These are phyloP conservation scores for Solanum lycopersicoides DNA, from an alignment of 257 asterid species.

Conservation along the genomic window DNA sequence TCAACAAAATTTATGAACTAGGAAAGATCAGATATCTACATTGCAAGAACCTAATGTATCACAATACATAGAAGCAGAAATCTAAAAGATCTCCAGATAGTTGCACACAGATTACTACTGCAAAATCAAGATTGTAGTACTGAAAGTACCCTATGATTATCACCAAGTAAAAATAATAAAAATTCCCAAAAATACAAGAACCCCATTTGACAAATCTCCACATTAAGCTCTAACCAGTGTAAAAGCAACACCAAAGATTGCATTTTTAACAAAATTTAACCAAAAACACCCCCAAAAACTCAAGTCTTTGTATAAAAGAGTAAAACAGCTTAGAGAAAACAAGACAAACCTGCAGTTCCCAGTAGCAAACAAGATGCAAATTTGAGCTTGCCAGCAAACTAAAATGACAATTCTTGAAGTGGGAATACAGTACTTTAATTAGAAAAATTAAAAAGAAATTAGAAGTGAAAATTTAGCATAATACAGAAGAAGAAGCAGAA, in stretches of 20 bases:
- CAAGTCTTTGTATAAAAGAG: background rate
- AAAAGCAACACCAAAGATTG: background rate
- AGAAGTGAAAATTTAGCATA: background rate
- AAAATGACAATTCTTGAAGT: background rate
- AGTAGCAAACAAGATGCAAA: background rate
- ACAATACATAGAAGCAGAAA: background rate
- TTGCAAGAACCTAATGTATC: background rate
- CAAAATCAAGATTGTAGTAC: background rate
- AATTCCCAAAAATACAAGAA: background rate
- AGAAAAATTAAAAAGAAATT: background rate
- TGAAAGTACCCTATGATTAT: background rate
- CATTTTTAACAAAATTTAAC: background rate
- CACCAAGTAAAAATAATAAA: background rate
- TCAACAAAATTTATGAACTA: background rate
- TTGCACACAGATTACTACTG: background rate
- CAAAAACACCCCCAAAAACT: background rate
- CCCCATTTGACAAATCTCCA: background rate
- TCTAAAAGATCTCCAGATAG: background rate
- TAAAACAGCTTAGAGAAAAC: background rate
- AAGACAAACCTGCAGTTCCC: background rate
- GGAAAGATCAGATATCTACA: background rate
- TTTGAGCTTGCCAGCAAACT: background rate
- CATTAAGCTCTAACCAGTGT: background rate
- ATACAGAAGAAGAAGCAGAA: background rate
- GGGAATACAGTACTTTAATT: background rate